Evolutionary conservation across 345 rosid species (phyloP).

Genomic region (Conringia planisiliqua): DNA sequence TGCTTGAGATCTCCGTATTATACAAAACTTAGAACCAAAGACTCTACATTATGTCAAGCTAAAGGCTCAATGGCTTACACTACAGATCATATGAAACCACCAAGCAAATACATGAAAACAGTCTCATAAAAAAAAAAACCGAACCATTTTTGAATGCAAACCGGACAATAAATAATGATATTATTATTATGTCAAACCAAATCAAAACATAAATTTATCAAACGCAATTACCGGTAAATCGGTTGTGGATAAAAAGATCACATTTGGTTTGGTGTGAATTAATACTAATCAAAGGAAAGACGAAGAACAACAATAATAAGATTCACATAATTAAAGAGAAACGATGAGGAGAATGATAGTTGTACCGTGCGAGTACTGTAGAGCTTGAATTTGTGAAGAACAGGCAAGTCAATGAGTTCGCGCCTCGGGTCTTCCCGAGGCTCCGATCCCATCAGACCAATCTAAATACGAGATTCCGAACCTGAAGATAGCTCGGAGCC

Average conservation of each 20-base stretch:
- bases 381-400: slow-evolving; percentile 77
- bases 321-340: background rate
- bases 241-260: background rate
- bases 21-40: slow-evolving; percentile 15
- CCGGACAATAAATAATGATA: background rate
- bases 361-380: slow-evolving; percentile 77
- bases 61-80: slow-evolving; percentile 23
- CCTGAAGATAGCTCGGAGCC: background rate
- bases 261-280: slow-evolving; percentile 14
- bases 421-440: slow-evolving; percentile 32
- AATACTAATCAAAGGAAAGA: background rate
- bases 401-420: slow-evolving; percentile 34
- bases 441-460: slow-evolving; percentile 41
- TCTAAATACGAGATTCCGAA: slow-evolving; percentile 18
- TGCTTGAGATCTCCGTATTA: no score
- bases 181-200: background rate
- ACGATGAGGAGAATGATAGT: background rate
- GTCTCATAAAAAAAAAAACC: background rate
- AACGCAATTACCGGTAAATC: background rate
- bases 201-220: background rate
- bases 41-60: slow-evolving; percentile 18
- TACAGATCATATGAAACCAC: background rate
- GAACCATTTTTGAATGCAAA: background rate
- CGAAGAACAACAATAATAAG: background rate
- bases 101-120: background rate